These are phyloP conservation scores for Collybia sordida DNA, from an alignment of 768 basidiomycete species.

Conservation along the genomic window DNA sequence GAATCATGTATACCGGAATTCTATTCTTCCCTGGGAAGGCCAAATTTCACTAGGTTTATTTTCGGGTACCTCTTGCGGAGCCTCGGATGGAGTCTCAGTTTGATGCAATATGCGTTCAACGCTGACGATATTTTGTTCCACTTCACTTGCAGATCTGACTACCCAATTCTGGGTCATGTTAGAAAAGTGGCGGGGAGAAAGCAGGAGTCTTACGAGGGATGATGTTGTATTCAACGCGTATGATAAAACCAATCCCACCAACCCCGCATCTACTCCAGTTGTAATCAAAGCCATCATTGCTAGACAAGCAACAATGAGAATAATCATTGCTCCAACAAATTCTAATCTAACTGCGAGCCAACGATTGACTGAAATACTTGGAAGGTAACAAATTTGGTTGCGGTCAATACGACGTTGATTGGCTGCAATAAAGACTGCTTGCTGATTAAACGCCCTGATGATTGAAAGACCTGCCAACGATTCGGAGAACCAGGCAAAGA, in stretches of 20 bases:
- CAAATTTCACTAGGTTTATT: conserved; percentile 54
- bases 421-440: conserved; percentile 60
- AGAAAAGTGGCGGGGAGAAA: not conserved
- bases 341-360: conserved; percentile 88
- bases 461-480: conserved; percentile 75
- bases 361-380: conserved; percentile 72
- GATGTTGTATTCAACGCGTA: conserved; percentile 85
- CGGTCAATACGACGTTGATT: conserved; percentile 79
- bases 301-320: conserved; percentile 67
- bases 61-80: conserved; percentile 66
- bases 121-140: conserved; percentile 89
- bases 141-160: conserved; percentile 80
- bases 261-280: conserved; percentile 79
- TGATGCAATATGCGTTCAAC: conserved; percentile 89
- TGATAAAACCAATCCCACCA: conserved; percentile 83
- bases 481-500: conserved; percentile 89
- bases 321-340: conserved; percentile 79
- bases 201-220: conserved; percentile 54
- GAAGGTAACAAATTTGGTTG: conserved; percentile 79
- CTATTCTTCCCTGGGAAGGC: conserved; percentile 74
- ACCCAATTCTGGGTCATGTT: conserved; percentile 42
- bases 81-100: conserved; percentile 70
- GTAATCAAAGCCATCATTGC: conserved; percentile 72
- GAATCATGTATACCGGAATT: conserved; percentile 58
- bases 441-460: conserved; percentile 79